These are phyloP conservation scores for Candida lessepsii DNA, from an alignment of 805 yeast species.

Conservation along the genomic window DNA sequence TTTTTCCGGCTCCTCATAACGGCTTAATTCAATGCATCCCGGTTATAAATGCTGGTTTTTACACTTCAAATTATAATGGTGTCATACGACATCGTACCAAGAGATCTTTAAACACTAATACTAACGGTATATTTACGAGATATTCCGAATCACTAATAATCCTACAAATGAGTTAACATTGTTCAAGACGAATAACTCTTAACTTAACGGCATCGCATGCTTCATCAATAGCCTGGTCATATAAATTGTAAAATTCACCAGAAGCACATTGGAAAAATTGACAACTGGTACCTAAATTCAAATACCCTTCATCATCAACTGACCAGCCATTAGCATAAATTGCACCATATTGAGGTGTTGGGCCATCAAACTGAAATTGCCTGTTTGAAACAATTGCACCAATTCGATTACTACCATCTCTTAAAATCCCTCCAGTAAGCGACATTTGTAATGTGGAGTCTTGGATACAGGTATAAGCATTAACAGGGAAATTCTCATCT, in stretches of 20 bases:
- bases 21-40: too few relatives aligned
- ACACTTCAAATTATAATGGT: too few relatives aligned
- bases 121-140: too few relatives aligned
- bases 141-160: too few relatives aligned
- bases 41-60: too few relatives aligned
- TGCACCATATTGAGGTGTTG: constrained; percentile 39
- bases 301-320: constrained; percentile 27
- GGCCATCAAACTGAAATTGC: constrained; percentile 44
- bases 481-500: constrained; percentile 17
- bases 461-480: constrained; percentile 29
- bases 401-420: constrained; percentile 31
- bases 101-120: too few relatives aligned
- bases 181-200: constrained; percentile 35
- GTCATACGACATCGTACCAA: too few relatives aligned
- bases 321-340: constrained; percentile 42
- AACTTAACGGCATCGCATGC: constrained; percentile 38
- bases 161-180: constrained; percentile 23
- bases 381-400: constrained; percentile 38
- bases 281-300: constrained; percentile 31
- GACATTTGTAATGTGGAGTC: constrained; percentile 27
- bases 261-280: constrained; percentile 40
- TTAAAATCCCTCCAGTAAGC: constrained; percentile 29
- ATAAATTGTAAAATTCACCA: constrained; percentile 39
- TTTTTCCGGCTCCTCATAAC: constrained; percentile 4
- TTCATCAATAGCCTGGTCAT: constrained; percentile 30